Conservation (phyloP, 1,284 basidiomycete genomes). For the Rhizopogon hawkerae region DNA sequence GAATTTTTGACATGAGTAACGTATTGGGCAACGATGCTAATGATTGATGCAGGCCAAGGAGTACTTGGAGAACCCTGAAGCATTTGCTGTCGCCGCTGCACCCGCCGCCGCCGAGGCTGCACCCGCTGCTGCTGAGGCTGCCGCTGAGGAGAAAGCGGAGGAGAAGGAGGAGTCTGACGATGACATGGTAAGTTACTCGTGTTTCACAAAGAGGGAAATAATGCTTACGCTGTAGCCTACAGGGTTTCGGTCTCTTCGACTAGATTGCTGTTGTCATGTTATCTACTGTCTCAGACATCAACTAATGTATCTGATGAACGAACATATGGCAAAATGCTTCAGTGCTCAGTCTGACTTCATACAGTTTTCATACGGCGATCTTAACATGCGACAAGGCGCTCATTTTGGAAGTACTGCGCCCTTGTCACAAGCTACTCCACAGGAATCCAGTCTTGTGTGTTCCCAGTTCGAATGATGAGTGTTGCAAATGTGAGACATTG, state of each 20-base stretch:
- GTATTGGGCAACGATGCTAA: not conserved
- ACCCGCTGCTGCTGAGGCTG: constrained; percentile 38
- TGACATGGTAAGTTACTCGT: constrained; percentile 52
- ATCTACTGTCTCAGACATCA: constrained; percentile 14
- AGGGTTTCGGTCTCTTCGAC: constrained; percentile 87
- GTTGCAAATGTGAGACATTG: no score
- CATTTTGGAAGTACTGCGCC: no score
- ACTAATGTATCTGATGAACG: constrained; percentile 19
- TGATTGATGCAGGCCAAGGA: constrained; percentile 71
- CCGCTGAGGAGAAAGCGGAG: constrained; percentile 65
- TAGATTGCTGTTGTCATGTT: constrained; percentile 33
- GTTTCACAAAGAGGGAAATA: not conserved
- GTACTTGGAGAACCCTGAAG: constrained; percentile 94
- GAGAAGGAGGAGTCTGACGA: constrained; percentile 74
- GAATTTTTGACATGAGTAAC: constrained; percentile 12
- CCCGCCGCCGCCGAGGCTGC: constrained; percentile 51
- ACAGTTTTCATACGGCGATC: no score
- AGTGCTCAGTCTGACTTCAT: not conserved
- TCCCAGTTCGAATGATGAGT: no score
- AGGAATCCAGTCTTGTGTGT: no score
- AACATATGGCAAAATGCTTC: not conserved
- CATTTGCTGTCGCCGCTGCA: constrained; percentile 76
- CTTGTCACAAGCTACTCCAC: no score
- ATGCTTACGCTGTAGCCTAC: constrained; percentile 4
- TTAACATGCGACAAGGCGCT: no score